phyloP scores from a whole-genome alignment of 495 filamentous ascomycete species.

The Xanthoparmelia taractica region DNA sequence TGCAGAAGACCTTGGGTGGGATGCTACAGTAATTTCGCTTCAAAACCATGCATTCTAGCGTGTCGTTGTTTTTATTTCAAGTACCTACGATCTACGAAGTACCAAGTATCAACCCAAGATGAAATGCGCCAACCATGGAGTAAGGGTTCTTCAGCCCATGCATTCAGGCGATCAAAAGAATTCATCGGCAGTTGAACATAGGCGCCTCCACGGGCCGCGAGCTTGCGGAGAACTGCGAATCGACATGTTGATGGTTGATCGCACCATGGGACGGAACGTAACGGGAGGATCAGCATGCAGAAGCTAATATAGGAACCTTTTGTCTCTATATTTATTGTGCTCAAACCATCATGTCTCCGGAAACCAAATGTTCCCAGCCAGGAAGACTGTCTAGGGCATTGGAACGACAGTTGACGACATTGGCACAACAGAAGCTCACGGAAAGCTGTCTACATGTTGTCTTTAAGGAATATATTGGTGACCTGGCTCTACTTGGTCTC shows the following conservation, averaged over 20 bases:
- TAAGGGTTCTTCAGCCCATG: too few relatives aligned
- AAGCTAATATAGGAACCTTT: neutral
- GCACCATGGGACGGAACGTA: constrained; percentile 2
- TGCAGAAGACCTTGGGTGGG: neutral
- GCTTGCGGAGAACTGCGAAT: neutral
- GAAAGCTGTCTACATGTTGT: neutral
- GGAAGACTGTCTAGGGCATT: neutral
- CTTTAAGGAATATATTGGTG: neutral
- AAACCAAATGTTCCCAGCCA: neutral
- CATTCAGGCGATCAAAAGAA: constrained; percentile 1
- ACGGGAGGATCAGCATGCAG: neutral
- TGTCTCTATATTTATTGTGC: neutral
- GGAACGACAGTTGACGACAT: neutral
- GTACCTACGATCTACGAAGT: too few relatives aligned
- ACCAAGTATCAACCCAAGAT: too few relatives aligned
- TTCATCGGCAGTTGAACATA: neutral
- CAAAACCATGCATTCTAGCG: neutral
- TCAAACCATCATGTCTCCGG: neutral
- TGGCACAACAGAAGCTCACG: neutral
- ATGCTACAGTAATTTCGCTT: constrained; percentile 3
- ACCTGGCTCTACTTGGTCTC: neutral
- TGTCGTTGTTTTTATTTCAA: too few relatives aligned
- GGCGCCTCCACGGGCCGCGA: too few relatives aligned
- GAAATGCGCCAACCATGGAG: too few relatives aligned
- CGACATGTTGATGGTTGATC: neutral